Base-by-base conservation (phyloP, 495 filamentous ascomycete species). In the Daldinia concentrica region DNA sequence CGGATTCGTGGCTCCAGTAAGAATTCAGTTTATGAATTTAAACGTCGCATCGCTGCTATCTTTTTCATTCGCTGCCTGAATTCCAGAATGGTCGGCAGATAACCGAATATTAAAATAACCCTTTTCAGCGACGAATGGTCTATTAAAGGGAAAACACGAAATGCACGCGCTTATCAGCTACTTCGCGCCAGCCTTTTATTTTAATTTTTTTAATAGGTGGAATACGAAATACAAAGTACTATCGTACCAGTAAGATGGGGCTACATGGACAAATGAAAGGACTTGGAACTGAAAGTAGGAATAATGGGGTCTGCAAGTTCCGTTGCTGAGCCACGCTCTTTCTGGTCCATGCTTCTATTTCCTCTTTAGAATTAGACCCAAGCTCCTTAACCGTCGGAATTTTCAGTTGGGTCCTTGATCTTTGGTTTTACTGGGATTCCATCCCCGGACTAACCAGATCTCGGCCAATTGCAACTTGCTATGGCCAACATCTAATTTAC, bases 401-500 rank as follows among this genome's bases (percentile, higher is more conserved):
- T 62, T 64, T 73, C 64, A 65, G 70, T 62, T 68, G 52, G 70
- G 39, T 45, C 65, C 51, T 22, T 37, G 57, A 65, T 65, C 65
- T 62, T 27, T 65, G 17, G 43, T 57, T 62, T 43, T 60, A 67
- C 67, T 64, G 59, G 72, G 58, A 67, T 63, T 56, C 55, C 52
- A 66, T 51, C 72, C 60, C 54, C 54, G 3, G 54, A 57, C 51
- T 29, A 54, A 54, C 65, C 65, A 66, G 54, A 77, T 68, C 58
- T 71, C 56, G 54, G 51, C 72, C 72, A 73, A 75, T 77, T 61
- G 37, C 19, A 62, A 56, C 55, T 66, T 34, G 34, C 55, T 70
- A 52, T 65, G 61, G 34, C 57, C 62, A 64, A 63, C 54, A 27
- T 69, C 56, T 68, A 72, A 77, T 77, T 72, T 68, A 6, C 54